Evolutionary conservation across 1,284 basidiomycete genomes (phyloP), one percentile per base, ranked within the genome.

Genomic region (Trichosporon sp.): DNA sequence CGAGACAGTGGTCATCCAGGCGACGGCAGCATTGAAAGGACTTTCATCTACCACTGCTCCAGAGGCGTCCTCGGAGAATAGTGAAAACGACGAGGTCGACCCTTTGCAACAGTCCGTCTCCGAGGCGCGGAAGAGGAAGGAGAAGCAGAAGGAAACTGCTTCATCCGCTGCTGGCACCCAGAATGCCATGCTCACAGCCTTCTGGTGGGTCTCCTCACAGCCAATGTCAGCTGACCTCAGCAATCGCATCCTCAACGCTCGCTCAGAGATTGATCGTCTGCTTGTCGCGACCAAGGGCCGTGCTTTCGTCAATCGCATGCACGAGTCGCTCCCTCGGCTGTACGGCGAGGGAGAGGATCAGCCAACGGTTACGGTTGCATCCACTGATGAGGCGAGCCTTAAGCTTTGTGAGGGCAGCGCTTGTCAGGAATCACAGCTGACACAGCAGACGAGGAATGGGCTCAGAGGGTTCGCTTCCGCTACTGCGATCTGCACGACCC

Each of bases 1-100:
- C 52, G 92, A 96, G 78, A 88, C 86, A 3, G 89, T 94, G 65
- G 89, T 89, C 49, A 91, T 93, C 60, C 93, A 96, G 79, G 91
- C 92, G 1, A 86, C 88, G 62, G 91, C 92, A 13, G 91, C 92
- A 2, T 82, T 92, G 71, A 92, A 92, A 75, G 89, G 91, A 4
- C 80, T 94, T 37, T 88, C 91, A 74, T 85, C 87, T 14, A 77
- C 81, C 4, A 21, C 60, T 4, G 34, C 31, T 1, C 46, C 36
- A 0, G 62, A 61, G 23, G 29, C 29, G 58, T 54, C 58, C n/a
- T n/a, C n/a, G n/a, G n/a, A n/a, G 4, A 58, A 54, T 10, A 46
- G 32, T 19, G 40, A 34, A 23, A 56, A 25, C 16, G 59, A 60
- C n/a, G 33, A 25, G n/a, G 13, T 32, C 9, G 40, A 59, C n/a